phyloP scores from a whole-genome alignment of 208 protist genomes.

The Leishmania braziliensis region DNA sequence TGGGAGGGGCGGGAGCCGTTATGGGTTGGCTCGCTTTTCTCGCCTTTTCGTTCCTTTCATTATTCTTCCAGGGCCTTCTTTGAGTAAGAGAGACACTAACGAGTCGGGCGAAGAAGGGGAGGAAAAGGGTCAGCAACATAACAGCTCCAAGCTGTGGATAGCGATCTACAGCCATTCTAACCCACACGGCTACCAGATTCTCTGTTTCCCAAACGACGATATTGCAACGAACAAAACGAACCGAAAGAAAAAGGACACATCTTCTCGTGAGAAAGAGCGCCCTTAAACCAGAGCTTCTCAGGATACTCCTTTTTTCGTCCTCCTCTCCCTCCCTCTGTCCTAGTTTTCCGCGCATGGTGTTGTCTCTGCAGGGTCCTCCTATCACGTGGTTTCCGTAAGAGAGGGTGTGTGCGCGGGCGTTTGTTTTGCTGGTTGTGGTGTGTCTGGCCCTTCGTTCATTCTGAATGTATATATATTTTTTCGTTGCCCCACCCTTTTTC shows the following conservation, averaged over 20 bases:
- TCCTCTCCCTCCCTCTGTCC: neutral
- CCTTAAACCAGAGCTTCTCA: neutral
- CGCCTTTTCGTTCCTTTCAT: neutral
- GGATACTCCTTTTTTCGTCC: neutral
- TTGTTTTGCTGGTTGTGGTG: neutral
- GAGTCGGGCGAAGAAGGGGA: neutral
- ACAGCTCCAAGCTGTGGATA: neutral
- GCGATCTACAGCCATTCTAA: neutral
- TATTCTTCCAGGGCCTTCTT: neutral
- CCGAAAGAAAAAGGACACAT: neutral
- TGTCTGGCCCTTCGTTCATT: too few relatives aligned
- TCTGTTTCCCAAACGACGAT: neutral
- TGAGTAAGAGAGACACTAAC: neutral
- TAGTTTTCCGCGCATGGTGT: neutral
- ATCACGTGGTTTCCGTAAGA: neutral
- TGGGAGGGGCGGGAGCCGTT: neutral
- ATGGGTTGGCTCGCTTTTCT: slow-evolving; percentile 5
- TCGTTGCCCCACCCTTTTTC: neutral
- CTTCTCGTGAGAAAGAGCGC: neutral
- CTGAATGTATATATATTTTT: neutral
- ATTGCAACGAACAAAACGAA: neutral
- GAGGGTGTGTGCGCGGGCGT: too few relatives aligned
- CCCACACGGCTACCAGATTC: neutral
- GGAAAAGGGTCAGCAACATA: neutral
- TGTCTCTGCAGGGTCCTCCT: neutral